Base-by-base conservation (phyloP, 1,284 basidiomycete species). In the Tilletia horrida region DNA sequence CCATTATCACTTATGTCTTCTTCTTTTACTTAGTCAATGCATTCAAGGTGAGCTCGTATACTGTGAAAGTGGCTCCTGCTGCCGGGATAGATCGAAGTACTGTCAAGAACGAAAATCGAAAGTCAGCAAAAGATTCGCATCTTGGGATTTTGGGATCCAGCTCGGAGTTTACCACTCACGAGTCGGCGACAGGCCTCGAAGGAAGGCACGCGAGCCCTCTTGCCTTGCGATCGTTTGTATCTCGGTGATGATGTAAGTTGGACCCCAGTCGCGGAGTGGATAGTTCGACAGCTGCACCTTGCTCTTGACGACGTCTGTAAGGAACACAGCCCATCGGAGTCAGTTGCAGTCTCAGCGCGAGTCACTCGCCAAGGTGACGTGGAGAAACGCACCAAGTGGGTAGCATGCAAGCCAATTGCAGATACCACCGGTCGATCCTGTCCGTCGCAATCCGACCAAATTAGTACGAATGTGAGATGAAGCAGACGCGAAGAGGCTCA, bases 401-500 rank as follows among this genome's bases (percentile, higher is more conserved):
- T 96, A 97, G 79, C 89, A 94, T 2, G 91, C 87, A 2, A 96
- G 85, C 95, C 95, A 98, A 81, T 98, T 97, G 0, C 88, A 88
- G 61, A 93, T 88, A 0, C 95, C 95, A 52, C 94, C 95, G 1
- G 88, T 89, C 0, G 91, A 90, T 3, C 95, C 95, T 59, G 55
- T 21, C 6, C 3, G 25, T 1, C 6, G 35, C 35, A 40, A n/a
- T n/a, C n/a, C n/a, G n/a, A n/a, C n/a, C n/a, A n/a, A n/a, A n/a
- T n/a, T n/a, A n/a, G n/a, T n/a, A n/a, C n/a, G n/a, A n/a, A n/a
- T n/a, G n/a, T n/a, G n/a, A n/a, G n/a, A n/a, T n/a, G n/a, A n/a
- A n/a, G n/a, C n/a, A n/a, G n/a, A n/a, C n/a, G n/a, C n/a, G n/a
- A 48, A 3, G 23, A 8, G 13, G 4, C 55, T 59, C 55, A 59